These are phyloP conservation scores for Vigna nakashimae DNA, from an alignment of 306 rosid species.

Conservation along the genomic window DNA sequence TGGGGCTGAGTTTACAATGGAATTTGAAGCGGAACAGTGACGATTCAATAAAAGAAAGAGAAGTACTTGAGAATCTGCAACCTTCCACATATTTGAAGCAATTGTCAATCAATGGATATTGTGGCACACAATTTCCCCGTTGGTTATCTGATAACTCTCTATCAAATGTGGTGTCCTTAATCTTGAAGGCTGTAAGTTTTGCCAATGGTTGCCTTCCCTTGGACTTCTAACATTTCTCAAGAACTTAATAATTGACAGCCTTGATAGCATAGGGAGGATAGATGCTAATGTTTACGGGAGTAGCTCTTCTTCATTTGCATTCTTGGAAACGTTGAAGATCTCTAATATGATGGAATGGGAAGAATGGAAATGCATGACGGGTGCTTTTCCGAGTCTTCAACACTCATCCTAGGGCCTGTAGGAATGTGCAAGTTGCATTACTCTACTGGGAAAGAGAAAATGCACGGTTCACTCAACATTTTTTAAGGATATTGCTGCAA, in stretches of 20 bases:
- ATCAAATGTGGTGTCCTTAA: not conserved
- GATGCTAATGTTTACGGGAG: not conserved
- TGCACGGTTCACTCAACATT: too few species aligned
- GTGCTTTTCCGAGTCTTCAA: not conserved
- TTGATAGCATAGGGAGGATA: not conserved
- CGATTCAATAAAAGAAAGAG: not conserved
- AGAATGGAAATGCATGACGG: not conserved
- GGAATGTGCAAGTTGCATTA: too few species aligned
- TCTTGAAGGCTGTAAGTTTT: not conserved
- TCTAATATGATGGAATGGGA: not conserved
- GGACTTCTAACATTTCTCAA: not conserved
- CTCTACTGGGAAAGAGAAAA: too few species aligned
- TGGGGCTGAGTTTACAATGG: not conserved
- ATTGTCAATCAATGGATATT: not conserved
- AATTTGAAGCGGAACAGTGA: not conserved
- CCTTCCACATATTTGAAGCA: not conserved
- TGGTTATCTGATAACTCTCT: not conserved
- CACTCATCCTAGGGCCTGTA: too few species aligned
- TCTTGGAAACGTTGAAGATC: not conserved
- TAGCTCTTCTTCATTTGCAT: not conserved
- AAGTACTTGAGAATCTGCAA: not conserved
- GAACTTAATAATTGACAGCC: not conserved
- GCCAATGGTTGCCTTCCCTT: not conserved
- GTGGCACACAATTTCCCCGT: not conserved
- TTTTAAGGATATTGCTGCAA: too few species aligned